Evolutionary conservation across 306 rosid genomes (phyloP).

Genomic region (Mimosa bimucronata): DNA sequence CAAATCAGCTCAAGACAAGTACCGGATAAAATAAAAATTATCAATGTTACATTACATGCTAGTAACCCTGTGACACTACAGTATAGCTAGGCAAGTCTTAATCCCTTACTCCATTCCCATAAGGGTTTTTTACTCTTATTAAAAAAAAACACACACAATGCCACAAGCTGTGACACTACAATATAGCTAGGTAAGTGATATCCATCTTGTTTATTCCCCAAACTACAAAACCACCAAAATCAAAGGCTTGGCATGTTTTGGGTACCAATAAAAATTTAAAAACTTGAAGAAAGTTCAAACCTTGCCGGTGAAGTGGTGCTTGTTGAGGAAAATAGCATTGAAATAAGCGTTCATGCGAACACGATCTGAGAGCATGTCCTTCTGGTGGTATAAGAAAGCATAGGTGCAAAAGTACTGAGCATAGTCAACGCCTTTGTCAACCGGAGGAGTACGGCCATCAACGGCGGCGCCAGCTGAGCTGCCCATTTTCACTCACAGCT

Average conservation of each 20-base stretch:
- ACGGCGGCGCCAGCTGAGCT: constrained; percentile 56
- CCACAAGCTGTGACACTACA: background rate
- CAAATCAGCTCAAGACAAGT: constrained; percentile 33
- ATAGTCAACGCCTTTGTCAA: constrained; percentile 84
- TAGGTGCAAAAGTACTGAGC: constrained; percentile 95
- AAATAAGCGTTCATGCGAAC: constrained; percentile 98
- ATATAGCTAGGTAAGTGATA: background rate
- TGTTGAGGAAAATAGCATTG: constrained; percentile 81
- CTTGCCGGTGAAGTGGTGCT: constrained; percentile 83
- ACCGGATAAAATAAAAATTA: constrained; percentile 21
- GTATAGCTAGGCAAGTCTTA: background rate
- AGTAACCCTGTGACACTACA: background rate
- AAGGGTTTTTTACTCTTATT: background rate
- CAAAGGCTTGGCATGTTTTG: background rate
- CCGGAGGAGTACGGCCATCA: constrained; percentile 41
- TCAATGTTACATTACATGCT: background rate
- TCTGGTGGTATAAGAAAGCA: constrained; percentile 91
- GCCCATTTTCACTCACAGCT: constrained; percentile 56
- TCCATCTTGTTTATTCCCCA: background rate
- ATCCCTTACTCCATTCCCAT: background rate
- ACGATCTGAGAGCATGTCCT: constrained; percentile 98
- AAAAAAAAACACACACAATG: background rate
- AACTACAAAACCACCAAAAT: background rate
- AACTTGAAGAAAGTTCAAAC: constrained; percentile 35
- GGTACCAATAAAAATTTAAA: background rate